Base-by-base conservation (phyloP, 192 early-diverging fungal species). In the Physocladia obscura region DNA sequence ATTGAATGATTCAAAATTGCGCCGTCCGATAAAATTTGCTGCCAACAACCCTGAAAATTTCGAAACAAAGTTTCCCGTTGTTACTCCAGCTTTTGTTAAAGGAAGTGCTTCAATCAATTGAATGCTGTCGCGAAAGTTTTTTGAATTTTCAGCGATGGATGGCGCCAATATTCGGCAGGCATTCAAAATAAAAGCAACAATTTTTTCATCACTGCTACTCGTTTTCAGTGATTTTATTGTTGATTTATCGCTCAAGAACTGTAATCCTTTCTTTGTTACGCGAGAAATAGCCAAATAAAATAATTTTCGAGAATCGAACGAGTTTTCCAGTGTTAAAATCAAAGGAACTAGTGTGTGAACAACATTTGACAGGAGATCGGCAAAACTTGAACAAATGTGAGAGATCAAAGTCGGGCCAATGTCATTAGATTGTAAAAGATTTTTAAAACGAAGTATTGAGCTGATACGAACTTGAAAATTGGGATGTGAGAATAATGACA, bases 241-340 rank as follows among this genome's bases (percentile, higher is more conserved):
- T n/a, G n/a, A n/a, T n/a, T n/a, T n/a, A n/a, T n/a, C n/a, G n/a
- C n/a, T n/a, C n/a, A n/a, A n/a, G n/a, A 68, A 57, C n/a, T 57
- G 22, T 8, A 68, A 56, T 27, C 31, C 52, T 3, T 54, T 56
- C n/a, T 17, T 5, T 8, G 65, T 39, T 24, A 31, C 26, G 4
- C 29, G 32, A 13, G 65, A 34, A 38, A 68, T 22, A 49, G 36
- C 54, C 49, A 56, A 35, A 49, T 57, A 68, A 24, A 68, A 44
- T 24, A 68, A 38, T 38, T 68, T 38, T 26, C n/a, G 38, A 26
- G 29, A 51, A 15, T 68, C 51, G 17, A 68, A 17, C 2, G 4
- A 24, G 19, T 68, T 39, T 1, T 26, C 62, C 24, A 68, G 1
- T 11, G 3, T 27, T 24, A 68, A 44, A 19, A 50, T 35, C 48